A percentile compares a stretch with the other conserved stretches of the same genome.
Conservation (phyloP, 768 basidiomycete genomes). For the Leccinum pellstonianum region DNA sequence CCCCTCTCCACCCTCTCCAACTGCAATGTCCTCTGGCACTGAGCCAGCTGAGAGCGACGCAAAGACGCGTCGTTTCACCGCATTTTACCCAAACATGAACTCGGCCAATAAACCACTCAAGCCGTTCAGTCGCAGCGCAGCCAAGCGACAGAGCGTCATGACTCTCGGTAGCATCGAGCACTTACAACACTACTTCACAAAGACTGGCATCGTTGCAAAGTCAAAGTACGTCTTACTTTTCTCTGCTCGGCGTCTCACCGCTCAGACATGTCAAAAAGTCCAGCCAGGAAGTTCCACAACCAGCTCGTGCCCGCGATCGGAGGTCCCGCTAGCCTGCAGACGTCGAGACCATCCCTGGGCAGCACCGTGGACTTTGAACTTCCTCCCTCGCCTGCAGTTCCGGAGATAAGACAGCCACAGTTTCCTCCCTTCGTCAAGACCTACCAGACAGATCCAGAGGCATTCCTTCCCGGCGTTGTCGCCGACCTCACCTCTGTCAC, state of each 20-base stretch:
- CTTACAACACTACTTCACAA: constrained; percentile 92
- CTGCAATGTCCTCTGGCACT: too few relatives aligned
- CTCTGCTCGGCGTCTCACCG: background rate
- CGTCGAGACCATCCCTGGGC: constrained; percentile 39
- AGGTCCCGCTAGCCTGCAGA: constrained; percentile 46
- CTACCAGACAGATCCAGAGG: constrained; percentile 73
- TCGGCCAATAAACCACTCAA: constrained; percentile 71
- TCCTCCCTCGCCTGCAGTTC: constrained; percentile 66
- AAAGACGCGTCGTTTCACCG: constrained; percentile 65
- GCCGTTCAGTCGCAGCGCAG: constrained; percentile 86
- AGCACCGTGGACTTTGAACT: constrained; percentile 54
- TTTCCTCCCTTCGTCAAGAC: constrained; percentile 60
- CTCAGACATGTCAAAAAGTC: constrained; percentile 29
- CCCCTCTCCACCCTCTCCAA: background rate
- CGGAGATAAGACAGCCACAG: constrained; percentile 42
- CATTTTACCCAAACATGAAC: constrained; percentile 76
- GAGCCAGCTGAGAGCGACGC: constrained; percentile 26
- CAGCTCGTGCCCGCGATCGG: constrained; percentile 80
- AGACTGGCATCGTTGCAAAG: constrained; percentile 75
- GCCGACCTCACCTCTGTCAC: constrained; percentile 68
- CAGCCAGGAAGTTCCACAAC: constrained; percentile 49
- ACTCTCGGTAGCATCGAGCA: constrained; percentile 95
- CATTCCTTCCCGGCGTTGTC: constrained; percentile 72
- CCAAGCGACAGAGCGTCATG: constrained; percentile 92
- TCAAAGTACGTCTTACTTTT: constrained; percentile 53